Evolutionary conservation across 148 eudicot species (phyloP), one percentile per base, ranked within the genome.

Genomic region (Tetragonia tetragonoides): DNA sequence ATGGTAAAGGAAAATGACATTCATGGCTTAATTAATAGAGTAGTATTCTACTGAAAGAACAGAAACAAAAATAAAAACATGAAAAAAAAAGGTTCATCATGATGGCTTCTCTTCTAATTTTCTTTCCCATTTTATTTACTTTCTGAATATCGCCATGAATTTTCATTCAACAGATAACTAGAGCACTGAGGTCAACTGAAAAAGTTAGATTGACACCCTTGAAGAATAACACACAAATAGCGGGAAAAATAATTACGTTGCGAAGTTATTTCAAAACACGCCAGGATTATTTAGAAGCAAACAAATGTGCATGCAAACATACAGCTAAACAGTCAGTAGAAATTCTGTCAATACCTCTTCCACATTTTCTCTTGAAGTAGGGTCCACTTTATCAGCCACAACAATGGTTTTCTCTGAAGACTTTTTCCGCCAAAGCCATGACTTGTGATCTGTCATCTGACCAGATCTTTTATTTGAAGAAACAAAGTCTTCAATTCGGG

Each of bases 381-480:
- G 49, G 42, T 86, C 85, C 60, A 68, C 75, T 85, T 75, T 89
- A 73, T 92, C 88, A 54, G 90, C 78, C 53, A 81, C 82, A 57
- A 75, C 73, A 16, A 77, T 65, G 63, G 81, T 80, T 85, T 90
- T 90, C 79, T 87, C 95, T 3, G 88, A 80, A 57, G 95, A 74
- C 74, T 85, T 92, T 86, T 87, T 94, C 90, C 90, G 92, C 98
- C 98, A 92, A 3, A 78, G 82, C 97, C 95, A 90, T 60, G 93
- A 61, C 81, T 89, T 94, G 54, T 85, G 83, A 77, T 94, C 98
- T 81, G 86, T 87, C 83, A 75, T 88, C 70, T 74, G 70, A 47
- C 21, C 61, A 5, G 39, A 65, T 69, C 67, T 69, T 23, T 38
- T n/a, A n/a, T n/a, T n/a, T 24, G 61, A 15, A 62, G 38, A 40